Evolutionary conservation across 805 yeast genomes (phyloP), one percentile per base, ranked within the genome.

Genomic region (Yueomyces sinensis): DNA sequence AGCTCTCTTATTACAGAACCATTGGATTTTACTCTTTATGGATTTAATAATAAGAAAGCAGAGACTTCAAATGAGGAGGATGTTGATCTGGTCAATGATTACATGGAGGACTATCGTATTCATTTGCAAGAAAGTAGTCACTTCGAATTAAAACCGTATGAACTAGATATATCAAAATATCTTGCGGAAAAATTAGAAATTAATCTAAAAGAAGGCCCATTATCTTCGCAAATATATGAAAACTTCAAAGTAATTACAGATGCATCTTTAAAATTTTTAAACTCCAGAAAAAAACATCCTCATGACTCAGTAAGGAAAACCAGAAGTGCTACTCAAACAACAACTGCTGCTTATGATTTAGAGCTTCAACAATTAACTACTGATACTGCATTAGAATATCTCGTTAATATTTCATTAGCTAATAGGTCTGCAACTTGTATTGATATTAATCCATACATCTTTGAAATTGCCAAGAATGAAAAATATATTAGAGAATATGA

Each of bases 401-500:
- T 17, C 27, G 4, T 32, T 36, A n/a, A 34, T 14, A 9, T 17
- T 32, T n/a, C 47, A 49, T 31, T 46, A 45, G 7, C 25, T 31
- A 9, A 33, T 40, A 3, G 41, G 35, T 3, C 37, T 43, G 32
- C 42, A 46, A 30, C 37, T 48, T 15, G 31, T 33, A 2, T 17
- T 30, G 28, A 46, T 23, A 31, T 47, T 4, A 45, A 44, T 30
- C 58, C 60, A 2, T 46, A 39, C 28, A 41, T 53, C 3, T 37
- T 35, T 5, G 44, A 46, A 27, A 38, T 55, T 5, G 59, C 60
- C 6, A 42, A 44, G 36, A 29, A 35, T 17, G 58, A 55, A 19
- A 17, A 30, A 13, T 22, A 23, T 4, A 28, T 34, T 3, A 50
- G 42, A 34, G 28, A 32, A 3, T 36, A 35, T n/a, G 53, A 55